phyloP scores from a whole-genome alignment of 1,284 basidiomycete species.

The Ganoderma resinaceum region DNA sequence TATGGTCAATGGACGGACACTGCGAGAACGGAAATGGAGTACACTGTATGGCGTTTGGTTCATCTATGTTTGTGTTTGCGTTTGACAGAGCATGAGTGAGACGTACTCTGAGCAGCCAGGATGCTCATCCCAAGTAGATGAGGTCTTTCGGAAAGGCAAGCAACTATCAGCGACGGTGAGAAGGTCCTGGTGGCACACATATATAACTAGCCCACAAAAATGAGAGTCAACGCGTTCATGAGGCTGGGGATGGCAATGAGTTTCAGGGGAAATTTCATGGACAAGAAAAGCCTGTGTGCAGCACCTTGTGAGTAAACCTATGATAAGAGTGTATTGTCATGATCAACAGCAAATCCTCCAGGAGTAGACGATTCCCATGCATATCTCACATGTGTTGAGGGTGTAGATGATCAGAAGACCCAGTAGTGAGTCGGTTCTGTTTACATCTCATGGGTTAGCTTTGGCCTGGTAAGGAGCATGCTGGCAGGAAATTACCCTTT shows the following conservation, averaged over 20 bases:
- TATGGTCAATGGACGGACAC: background rate
- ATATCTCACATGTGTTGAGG: background rate
- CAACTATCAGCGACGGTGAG: background rate
- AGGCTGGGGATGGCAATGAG: background rate
- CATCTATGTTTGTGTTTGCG: background rate
- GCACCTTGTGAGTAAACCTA: background rate
- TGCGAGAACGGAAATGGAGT: background rate
- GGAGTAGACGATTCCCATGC: background rate
- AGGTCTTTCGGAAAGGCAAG: background rate
- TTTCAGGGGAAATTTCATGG: background rate
- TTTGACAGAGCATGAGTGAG: background rate
- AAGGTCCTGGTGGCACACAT: background rate
- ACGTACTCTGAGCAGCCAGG: background rate
- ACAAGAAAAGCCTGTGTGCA: too few relatives aligned
- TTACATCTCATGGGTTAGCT: background rate
- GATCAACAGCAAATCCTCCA: background rate
- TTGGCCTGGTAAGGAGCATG: background rate
- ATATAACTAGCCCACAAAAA: background rate
- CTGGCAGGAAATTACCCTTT: background rate
- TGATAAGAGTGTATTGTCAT: background rate
- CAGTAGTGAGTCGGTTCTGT: background rate
- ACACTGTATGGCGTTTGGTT: background rate
- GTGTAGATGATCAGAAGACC: background rate
- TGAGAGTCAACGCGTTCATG: background rate
- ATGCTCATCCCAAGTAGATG: background rate